phyloP scores from a whole-genome alignment of 768 basidiomycete species.

The Exidia glandulosa region DNA sequence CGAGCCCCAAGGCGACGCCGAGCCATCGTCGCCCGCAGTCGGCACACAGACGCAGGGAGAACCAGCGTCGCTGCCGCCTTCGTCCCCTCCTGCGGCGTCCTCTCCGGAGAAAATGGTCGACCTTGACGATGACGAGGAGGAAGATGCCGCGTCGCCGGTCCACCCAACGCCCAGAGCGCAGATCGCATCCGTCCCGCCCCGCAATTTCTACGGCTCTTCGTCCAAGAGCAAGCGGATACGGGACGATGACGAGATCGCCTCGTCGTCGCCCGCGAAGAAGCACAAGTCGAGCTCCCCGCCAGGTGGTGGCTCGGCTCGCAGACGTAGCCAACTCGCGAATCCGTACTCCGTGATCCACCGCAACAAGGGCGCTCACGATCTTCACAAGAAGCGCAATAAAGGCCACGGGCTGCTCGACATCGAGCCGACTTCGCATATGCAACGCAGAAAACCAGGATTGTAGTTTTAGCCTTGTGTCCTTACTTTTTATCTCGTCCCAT shows the following conservation, averaged over 20 bases:
- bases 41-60: too few species aligned
- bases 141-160: conserved; percentile 38
- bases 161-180: conserved; percentile 37
- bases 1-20: neutral
- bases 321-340: neutral
- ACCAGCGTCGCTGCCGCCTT: neutral
- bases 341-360: neutral
- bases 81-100: neutral
- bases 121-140: conserved; percentile 23
- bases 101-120: neutral
- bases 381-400: neutral
- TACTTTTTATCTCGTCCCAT: too few species aligned
- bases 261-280: conserved; percentile 16
- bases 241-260: neutral
- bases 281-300: conserved; percentile 4
- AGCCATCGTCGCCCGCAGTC: neutral
- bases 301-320: neutral
- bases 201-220: conserved; percentile 5
- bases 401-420: neutral
- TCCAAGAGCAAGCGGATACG: neutral
- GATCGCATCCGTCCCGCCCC: conserved; percentile 42
- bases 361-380: neutral
- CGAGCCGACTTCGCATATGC: neutral
- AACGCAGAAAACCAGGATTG: neutral
- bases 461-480: too few species aligned